Base-by-base conservation (phyloP, 805 yeast species). In the Candida nemodendra region DNA sequence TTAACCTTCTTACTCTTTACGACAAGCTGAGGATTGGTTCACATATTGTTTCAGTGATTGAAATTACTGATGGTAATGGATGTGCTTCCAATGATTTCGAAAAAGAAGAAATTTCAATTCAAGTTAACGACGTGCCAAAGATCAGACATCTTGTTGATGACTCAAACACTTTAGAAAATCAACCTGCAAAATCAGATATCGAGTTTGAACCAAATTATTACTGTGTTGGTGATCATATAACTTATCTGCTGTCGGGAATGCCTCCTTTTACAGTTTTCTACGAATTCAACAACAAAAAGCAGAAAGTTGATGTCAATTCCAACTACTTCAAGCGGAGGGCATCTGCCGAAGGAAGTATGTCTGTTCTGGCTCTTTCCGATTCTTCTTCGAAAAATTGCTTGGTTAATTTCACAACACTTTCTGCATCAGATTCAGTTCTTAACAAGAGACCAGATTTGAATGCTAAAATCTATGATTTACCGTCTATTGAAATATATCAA, bases 191-290 rank as follows among this genome's bases (percentile, higher is more conserved):
- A 27, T 27, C 35, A 34, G 5, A 9, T 9, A 16, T 36, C 4
- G 43, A 30, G 3, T 19, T 19, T 11, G 54, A 42, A 11, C 32
- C 41, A 6, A 49, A 44, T 25, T 75, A 83, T 51, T 83, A 80
- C 54, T 93, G 99, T 72, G 95, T 91, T 18, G 99, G 99, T 9
- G 98, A 91, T 45, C 83, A 84, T 43, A 76, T 93, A 18, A 71
- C 83, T 1, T 86, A 86, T 56, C 75, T 81, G 44, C 61, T 91
- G 45, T 75, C 76, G 12, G 98, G 98, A 2, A 66, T 76, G 4
- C 77, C 95, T 0, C 96, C 96, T 15, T 88, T 88, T 57, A 73
- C 73, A 1, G 73, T 95, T 4, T 75, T 68, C 34, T 93, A 93
- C 57, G 72, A 72, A 18, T 90, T 91, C 65, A 81, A 85, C 50